Conservation (phyloP, 2,329 filamentous ascomycete species). For the Aspergillus nomiae region DNA sequence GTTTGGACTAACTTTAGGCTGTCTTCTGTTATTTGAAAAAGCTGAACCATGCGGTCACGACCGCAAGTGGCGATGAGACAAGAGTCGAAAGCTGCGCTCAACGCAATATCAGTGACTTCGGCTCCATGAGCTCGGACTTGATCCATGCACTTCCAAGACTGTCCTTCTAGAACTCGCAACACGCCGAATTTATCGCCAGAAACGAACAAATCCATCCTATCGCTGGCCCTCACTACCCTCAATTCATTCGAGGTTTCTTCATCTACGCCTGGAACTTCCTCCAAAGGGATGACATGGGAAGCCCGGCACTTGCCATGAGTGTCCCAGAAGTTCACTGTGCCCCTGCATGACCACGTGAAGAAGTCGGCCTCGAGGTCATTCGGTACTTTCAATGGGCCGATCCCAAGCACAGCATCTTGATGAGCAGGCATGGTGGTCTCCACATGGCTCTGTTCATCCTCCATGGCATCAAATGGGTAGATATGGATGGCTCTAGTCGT, state of each 20-base stretch:
- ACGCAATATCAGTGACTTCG: conserved; percentile 79
- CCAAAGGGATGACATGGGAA: conserved; percentile 68
- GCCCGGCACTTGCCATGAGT: conserved; percentile 68
- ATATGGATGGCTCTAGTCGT: conserved; percentile 71
- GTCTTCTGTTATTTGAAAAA: conserved; percentile 68
- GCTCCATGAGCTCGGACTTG: conserved; percentile 83
- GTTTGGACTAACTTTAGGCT: conserved; percentile 83
- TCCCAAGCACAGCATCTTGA: conserved; percentile 66
- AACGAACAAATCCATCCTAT: conserved; percentile 68
- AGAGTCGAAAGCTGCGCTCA: conserved; percentile 64
- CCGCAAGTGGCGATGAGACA: conserved; percentile 79
- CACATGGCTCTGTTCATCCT: conserved; percentile 30
- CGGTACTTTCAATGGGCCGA: conserved; percentile 64
- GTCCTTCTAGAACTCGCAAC: conserved; percentile 54
- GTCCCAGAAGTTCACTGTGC: conserved; percentile 81
- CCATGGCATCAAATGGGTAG: conserved; percentile 50
- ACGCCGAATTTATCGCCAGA: conserved; percentile 87
- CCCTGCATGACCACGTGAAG: conserved; percentile 84
- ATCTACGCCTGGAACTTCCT: conserved; percentile 55
- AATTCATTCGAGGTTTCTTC: conserved; percentile 57
- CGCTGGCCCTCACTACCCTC: conserved; percentile 60
- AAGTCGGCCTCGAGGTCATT: conserved; percentile 71
- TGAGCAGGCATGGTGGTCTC: conserved; percentile 56
- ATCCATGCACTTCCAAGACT: conserved; percentile 62
- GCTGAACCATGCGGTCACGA: conserved; percentile 86